A percentile compares a stretch with the other conserved stretches of the same genome.
Conservation (phyloP, 768 basidiomycete species). For the Lactarius quietus region DNA sequence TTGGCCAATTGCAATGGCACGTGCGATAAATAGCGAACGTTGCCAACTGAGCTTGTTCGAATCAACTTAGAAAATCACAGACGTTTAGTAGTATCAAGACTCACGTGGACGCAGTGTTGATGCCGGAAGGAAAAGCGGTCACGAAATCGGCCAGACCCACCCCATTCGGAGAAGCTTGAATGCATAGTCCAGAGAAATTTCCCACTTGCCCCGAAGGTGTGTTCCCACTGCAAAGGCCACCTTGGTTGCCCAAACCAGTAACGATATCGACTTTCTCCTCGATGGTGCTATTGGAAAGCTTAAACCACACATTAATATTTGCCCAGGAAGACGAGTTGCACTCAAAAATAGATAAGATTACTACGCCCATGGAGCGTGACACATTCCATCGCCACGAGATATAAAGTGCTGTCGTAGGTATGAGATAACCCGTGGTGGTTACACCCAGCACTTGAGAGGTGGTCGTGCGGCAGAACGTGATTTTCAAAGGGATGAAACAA, state of each 20-base stretch:
- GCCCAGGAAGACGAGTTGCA: neutral
- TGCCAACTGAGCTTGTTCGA: constrained; percentile 54
- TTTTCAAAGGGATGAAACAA: too few species aligned
- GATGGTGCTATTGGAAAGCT: constrained; percentile 13
- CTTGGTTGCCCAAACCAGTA: constrained; percentile 44
- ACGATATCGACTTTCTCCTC: constrained; percentile 25
- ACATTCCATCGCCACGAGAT: neutral
- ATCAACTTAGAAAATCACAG: neutral
- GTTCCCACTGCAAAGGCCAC: constrained; percentile 67
- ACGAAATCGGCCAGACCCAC: constrained; percentile 71
- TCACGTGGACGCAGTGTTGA: constrained; percentile 79
- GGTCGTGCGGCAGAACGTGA: too few species aligned
- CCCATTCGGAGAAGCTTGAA: constrained; percentile 76
- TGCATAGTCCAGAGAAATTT: constrained; percentile 66
- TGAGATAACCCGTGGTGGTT: too few species aligned
- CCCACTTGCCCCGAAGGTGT: constrained; percentile 53
- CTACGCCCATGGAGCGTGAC: neutral
- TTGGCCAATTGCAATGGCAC: constrained; percentile 74
- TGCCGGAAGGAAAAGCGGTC: constrained; percentile 75
- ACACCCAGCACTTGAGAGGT: too few species aligned
- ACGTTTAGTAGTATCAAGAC: neutral
- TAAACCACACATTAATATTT: neutral
- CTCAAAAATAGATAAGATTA: neutral
- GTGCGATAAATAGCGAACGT: constrained; percentile 67
- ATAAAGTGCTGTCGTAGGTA: too few species aligned